Evolutionary conservation across 768 basidiomycete species (phyloP), one percentile per base, ranked within the genome.

Genomic region (Neoboletus brunneissimus): DNA sequence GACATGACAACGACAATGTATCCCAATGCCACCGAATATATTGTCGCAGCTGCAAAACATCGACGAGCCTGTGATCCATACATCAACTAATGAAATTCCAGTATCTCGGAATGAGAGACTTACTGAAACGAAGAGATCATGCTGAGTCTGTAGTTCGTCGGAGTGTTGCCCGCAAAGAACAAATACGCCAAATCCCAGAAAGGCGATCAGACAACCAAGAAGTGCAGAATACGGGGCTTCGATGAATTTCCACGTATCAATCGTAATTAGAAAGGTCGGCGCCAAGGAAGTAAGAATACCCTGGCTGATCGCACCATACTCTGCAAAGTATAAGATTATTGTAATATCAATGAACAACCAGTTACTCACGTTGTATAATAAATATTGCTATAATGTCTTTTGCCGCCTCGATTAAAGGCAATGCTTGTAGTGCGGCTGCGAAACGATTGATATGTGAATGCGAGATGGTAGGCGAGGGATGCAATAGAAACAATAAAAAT

Each of bases 251-350:
- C 64, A 50, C 13, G 60, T 54, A 40, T 63, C 60, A 15, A 48
- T 22, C 29, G n/a, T 16, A 8, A 62, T 47, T 10, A 59, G 45
- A 35, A 45, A n/a, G 20, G 60, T 55, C 25, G 64, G 51, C 8
- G 42, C 57, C 35, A 59, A 25, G 23, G 50, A 56, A 20, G 20
- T 29, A 27, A 66, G 57, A 29, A 60, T 61, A 16, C 68, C 68
- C 49, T 68, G 67, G 3, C 53, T 54, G 31, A 67, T 56, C 20
- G 71, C 67, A 51, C 68, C 70, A 49, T 69, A 65, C 37, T 67
- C 77, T 77, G 37, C 13, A 25, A 40, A 32, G n/a, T 12, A 48
- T 51, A 45, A 55, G 29, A 50, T 38, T 3, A 18, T 29, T 16
- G 23, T 43, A n/a, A 13, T 18, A 53, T 22, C 31, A 41, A 34